Evolutionary conservation across 805 yeast genomes (phyloP).

Genomic region (Ogataea philodendri): DNA sequence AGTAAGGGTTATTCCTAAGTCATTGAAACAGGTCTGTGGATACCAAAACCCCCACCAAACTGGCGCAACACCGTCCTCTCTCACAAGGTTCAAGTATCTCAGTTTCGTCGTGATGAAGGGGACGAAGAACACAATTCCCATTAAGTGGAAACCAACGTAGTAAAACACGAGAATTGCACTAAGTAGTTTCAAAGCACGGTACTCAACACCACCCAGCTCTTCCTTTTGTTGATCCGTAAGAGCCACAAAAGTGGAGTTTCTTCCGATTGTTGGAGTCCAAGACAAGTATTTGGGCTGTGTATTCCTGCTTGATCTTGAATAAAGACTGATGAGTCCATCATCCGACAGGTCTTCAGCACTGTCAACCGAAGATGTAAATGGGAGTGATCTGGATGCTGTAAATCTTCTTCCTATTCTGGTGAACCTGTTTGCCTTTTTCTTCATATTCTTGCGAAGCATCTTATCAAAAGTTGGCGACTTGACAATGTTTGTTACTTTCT

Average conservation of each 20-base stretch:
- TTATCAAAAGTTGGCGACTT: constrained; percentile 52
- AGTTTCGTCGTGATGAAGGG: constrained; percentile 55
- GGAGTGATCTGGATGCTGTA: no score
- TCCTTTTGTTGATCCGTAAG: constrained; percentile 81
- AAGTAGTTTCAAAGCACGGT: constrained; percentile 79
- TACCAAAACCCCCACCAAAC: constrained; percentile 95
- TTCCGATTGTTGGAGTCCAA: constrained; percentile 87
- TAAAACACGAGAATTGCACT: constrained; percentile 62
- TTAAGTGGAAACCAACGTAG: constrained; percentile 72
- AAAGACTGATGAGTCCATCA: constrained; percentile 30
- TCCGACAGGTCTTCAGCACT: constrained; percentile 23
- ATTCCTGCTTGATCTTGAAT: constrained; percentile 18
- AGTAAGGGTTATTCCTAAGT: constrained; percentile 79
- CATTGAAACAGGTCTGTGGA: constrained; percentile 75
- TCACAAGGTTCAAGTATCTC: constrained; percentile 43
- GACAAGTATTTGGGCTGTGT: constrained; percentile 68
- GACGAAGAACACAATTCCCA: constrained; percentile 50
- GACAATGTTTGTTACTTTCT: constrained; percentile 15
- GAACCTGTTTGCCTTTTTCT: constrained; percentile 11
- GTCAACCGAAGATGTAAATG: constrained; percentile 17
- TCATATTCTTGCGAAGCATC: constrained; percentile 33
- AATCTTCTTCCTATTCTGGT: constrained; percentile 28
- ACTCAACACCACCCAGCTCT: constrained; percentile 97
- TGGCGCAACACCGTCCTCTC: constrained; percentile 61
- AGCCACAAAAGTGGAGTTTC: constrained; percentile 88